phyloP scores from a whole-genome alignment of 768 basidiomycete species.

The Pleurotus tuber-regium region DNA sequence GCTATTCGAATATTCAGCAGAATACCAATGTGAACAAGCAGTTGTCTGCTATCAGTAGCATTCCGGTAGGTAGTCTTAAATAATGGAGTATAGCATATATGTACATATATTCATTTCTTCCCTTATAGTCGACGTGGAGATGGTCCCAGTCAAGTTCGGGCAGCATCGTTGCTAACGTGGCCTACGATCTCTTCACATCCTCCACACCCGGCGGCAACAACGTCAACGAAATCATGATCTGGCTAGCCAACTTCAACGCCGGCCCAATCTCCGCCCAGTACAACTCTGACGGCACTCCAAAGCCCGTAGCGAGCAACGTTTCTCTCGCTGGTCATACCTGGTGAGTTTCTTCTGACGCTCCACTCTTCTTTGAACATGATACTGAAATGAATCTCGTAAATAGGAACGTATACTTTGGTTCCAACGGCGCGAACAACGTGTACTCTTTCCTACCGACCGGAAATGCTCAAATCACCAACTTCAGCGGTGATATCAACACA shows the following conservation, averaged over 20 bases:
- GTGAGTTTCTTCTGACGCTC: slow-evolving; percentile 26
- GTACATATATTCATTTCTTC: too few relatives aligned
- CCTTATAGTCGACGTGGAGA: slow-evolving; percentile 45
- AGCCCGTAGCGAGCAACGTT: slow-evolving; percentile 43
- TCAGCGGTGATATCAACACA: slow-evolving; percentile 49
- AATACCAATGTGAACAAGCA: slow-evolving; percentile 49
- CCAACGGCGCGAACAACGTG: slow-evolving; percentile 51
- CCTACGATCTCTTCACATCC: slow-evolving; percentile 67
- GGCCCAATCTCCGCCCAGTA: slow-evolving; percentile 55
- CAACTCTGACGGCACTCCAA: slow-evolving; percentile 40
- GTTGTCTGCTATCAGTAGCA: slow-evolving; percentile 50
- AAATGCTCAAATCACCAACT: slow-evolving; percentile 38
- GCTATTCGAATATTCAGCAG: slow-evolving; percentile 56
- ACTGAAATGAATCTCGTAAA: too few relatives aligned
- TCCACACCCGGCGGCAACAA: slow-evolving; percentile 43
- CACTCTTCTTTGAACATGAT: too few relatives aligned
- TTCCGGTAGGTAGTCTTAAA: slow-evolving; percentile 53
- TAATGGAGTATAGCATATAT: too few relatives aligned
- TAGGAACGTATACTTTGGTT: slow-evolving; percentile 56
- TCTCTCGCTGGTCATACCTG: slow-evolving; percentile 50
- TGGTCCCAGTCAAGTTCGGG: slow-evolving; percentile 49
- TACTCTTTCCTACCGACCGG: slow-evolving; percentile 44
- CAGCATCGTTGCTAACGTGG: slow-evolving; percentile 49
- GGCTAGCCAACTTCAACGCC: slow-evolving; percentile 58
- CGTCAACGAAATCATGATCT: slow-evolving; percentile 59